These are phyloP conservation scores for Leishmania tarentolae DNA, from an alignment of 208 protist species.

Conservation along the genomic window DNA sequence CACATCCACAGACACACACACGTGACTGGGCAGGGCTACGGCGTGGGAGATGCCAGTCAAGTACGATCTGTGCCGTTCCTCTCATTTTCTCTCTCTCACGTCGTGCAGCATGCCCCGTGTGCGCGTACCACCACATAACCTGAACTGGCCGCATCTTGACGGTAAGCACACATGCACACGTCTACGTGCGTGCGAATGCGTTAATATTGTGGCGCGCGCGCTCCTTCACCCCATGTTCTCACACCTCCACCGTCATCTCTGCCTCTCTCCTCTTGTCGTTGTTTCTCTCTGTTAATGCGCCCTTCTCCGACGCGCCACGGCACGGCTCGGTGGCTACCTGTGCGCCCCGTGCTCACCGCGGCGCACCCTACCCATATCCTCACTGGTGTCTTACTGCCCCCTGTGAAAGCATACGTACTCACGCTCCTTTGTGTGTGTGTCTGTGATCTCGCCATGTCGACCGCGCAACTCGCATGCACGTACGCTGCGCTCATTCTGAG, in stretches of 20 bases:
- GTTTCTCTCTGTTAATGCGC: neutral
- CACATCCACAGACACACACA: neutral
- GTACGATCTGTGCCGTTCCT: neutral
- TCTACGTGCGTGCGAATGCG: neutral
- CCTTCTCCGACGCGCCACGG: too few species aligned
- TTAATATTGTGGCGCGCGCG: neutral
- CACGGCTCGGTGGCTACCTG: neutral
- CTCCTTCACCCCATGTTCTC: neutral
- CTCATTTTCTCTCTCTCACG: neutral
- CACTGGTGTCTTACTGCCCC: neutral
- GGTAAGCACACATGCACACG: neutral
- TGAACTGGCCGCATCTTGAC: neutral
- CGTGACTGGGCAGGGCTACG: neutral
- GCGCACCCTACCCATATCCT: neutral
- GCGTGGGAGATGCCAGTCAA: neutral
- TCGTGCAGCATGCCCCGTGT: neutral
- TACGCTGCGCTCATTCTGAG: slow-evolving; percentile 95
- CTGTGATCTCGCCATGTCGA: slow-evolving; percentile 16
- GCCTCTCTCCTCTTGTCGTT: neutral
- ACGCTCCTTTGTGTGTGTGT: neutral
- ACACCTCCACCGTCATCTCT: neutral
- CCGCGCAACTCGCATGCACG: slow-evolving; percentile 92
- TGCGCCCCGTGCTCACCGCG: neutral
- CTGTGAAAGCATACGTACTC: neutral
- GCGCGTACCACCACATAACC: neutral